Base-by-base conservation (phyloP, 352 stramenopile genomes). In the Pythium insidiosum region DNA sequence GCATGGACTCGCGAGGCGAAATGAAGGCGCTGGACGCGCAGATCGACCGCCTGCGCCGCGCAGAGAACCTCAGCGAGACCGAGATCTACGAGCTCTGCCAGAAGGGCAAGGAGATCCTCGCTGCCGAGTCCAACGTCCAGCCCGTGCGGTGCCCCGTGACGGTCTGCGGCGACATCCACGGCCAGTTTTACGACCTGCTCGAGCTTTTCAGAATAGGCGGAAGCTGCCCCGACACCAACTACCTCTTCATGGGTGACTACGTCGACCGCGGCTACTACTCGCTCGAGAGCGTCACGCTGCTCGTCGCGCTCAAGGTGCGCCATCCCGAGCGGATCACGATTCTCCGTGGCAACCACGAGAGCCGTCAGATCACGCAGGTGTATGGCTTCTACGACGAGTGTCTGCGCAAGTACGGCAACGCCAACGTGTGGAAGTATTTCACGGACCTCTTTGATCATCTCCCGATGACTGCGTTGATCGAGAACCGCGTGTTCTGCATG, bases 241-340 rank as follows among this genome's bases (percentile, higher is more conserved):
- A 94, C 69, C 64, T 94, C 11, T 94, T 94, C 68, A 90, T 94
- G 78, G 83, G 83, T 25, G 83, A 95, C 63, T 95, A 91, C 42
- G 83, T 95, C 23, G 83, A 95, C 60, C 83, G 83, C 20, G 83
- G 83, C 7, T 93, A 92, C 63, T 93, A 94, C 58, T 89, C 74
- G 43, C 63, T 95, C 25, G 80, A 93, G 60, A 90, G 68, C 38
- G 73, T 95, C 18, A 74, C 74, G 48, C 61, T 95, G 24, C 62
- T 95, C 24, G 72, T 91, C 22, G 81, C 78, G 44, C 71, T 91
- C 34, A 94, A 93, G 55, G 78, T 94, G 48, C 76, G 81, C 36
- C 73, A 95, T 58, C 79, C 66, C 16, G 80, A 95, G 47, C 76
- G 78, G 42, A 93, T 95, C 46, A 91, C 79, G 56, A 86, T 88